A percentile compares a stretch with the other conserved stretches of the same genome.
Evolutionary conservation across 2,329 filamentous ascomycete species (phyloP).

Genomic region (Exophiala phaeomuriformis): DNA sequence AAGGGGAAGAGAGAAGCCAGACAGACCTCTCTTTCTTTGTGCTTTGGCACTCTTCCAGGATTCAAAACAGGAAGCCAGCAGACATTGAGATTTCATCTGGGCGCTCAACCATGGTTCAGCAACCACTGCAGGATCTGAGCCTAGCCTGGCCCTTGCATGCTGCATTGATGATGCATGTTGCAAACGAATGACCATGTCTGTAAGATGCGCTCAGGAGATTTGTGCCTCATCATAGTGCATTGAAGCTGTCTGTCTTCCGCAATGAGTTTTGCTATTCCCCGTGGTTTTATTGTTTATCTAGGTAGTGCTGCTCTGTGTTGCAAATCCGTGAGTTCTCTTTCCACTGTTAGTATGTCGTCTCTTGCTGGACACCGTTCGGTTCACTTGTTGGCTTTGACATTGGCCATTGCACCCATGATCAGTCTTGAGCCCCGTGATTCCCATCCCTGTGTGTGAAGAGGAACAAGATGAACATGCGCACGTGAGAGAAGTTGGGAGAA

Average conservation of each 20-base stretch:
- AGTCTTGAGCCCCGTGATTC: no score
- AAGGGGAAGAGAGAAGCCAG: conserved; percentile 2
- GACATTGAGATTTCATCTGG: conserved; percentile 25
- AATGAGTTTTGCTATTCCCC: conserved; percentile 3
- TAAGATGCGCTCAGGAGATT: conserved; percentile 18
- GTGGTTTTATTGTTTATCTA: conserved; percentile 10
- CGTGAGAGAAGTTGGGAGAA: no score
- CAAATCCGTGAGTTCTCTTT: conserved; percentile 1
- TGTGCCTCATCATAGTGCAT: conserved; percentile 10
- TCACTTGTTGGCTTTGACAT: background rate
- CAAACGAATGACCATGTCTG: conserved; percentile 15
- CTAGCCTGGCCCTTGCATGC: conserved; percentile 10
- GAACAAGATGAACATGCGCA: no score
- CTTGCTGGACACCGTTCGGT: background rate
- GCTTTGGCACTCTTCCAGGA: conserved; percentile 7
- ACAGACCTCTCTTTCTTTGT: conserved; percentile 6
- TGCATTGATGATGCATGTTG: conserved; percentile 5
- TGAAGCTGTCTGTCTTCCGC: conserved; percentile 9
- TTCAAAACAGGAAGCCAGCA: conserved; percentile 15
- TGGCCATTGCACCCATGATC: background rate
- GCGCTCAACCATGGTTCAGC: conserved; percentile 20
- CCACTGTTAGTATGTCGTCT: background rate
- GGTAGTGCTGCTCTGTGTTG: conserved; percentile 5
- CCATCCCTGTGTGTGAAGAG: no score
- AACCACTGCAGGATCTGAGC: conserved; percentile 7